Evolutionary conservation across 2,329 filamentous ascomycete genomes (phyloP), one percentile per base, ranked within the genome.

Genomic region (Lachnellula arida): DNA sequence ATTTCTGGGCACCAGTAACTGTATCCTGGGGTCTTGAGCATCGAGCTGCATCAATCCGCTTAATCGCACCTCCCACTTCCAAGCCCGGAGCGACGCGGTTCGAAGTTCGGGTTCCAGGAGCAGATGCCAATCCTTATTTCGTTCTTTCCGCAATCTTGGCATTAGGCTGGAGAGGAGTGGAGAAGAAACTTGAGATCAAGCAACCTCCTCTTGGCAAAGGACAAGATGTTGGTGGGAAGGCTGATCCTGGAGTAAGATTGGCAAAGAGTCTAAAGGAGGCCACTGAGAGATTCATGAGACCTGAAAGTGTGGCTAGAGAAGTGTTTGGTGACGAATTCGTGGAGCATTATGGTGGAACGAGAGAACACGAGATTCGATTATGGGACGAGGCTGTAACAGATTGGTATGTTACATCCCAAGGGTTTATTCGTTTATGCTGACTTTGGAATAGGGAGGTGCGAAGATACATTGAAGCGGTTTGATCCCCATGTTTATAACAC

Each of bases 381-480:
- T 99, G 89, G 88, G 92, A 97, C 66, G 93, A 97, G 72, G 92
- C 92, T 2, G 93, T 97, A 5, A 97, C 94, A 19, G 94, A 97
- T 72, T 97, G 93, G 91, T 93, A 79, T 72, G 88, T 85, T 54
- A 52, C 39, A 44, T 37, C 55, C 53, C 23, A 35, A 32, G 50
- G 9, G 3, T 4, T 48, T 7, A 12, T 8, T 40, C 28, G 23
- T 14, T 8, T 40, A 40, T 57, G 49, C 58, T 65, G 28, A 65
- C 56, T 58, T 56, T 54, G 17, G 53, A 12, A 34, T 60, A 88
- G 86, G 87, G 88, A 92, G 72, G 79, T 91, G 71, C 83, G 82
- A 73, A 79, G 88, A 57, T 91, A 91, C 67, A 89, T 91, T 59
- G 88, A 91, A 72, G 89, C 85, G n/a, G 66, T 69, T 46, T 68